A percentile compares a stretch with the other conserved stretches of the same genome.
These are phyloP conservation scores for Cyberlindnera nakhonratchasimensis DNA, from an alignment of 805 yeast species.

Conservation along the genomic window DNA sequence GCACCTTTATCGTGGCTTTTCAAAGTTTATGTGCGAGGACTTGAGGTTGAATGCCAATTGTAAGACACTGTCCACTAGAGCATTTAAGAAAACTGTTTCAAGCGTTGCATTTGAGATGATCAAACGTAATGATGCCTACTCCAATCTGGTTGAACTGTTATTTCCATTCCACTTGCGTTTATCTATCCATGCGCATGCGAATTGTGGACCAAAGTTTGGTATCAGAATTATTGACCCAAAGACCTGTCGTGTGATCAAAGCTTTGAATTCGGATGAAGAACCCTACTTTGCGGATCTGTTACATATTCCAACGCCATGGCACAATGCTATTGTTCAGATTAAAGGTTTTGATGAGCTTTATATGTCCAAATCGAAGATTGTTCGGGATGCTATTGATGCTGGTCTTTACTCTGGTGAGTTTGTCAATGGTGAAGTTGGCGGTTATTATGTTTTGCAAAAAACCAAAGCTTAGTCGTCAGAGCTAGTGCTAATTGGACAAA, in stretches of 20 bases:
- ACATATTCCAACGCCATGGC: conserved; percentile 70
- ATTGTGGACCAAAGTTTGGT: conserved; percentile 59
- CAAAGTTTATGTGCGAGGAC: conserved; percentile 59
- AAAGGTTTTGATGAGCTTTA: conserved; percentile 32
- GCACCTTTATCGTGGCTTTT: conserved; percentile 52
- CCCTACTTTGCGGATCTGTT: conserved; percentile 49
- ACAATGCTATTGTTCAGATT: conserved; percentile 47
- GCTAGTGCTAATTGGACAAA: too few species aligned
- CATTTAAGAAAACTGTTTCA: conserved; percentile 46
- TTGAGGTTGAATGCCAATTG: conserved; percentile 40
- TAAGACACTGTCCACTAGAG: conserved; percentile 36
- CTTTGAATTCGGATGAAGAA: conserved; percentile 37
- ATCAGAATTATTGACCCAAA: conserved; percentile 43
- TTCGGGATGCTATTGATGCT: conserved; percentile 33
- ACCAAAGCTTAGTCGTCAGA: background rate
- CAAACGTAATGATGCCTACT: conserved; percentile 60
- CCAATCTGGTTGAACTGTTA: conserved; percentile 55
- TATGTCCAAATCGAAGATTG: conserved; percentile 36
- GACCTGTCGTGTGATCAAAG: conserved; percentile 44
- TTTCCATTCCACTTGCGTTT: conserved; percentile 58
- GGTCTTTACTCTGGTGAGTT: background rate
- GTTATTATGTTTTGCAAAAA: conserved; percentile 1
- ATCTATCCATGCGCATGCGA: conserved; percentile 59
- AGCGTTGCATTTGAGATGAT: conserved; percentile 63
- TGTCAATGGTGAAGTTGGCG: conserved; percentile 1